Evolutionary conservation across 768 basidiomycete genomes (phyloP), one percentile per base, ranked within the genome.

Genomic region (Pulveroboletus sp.): DNA sequence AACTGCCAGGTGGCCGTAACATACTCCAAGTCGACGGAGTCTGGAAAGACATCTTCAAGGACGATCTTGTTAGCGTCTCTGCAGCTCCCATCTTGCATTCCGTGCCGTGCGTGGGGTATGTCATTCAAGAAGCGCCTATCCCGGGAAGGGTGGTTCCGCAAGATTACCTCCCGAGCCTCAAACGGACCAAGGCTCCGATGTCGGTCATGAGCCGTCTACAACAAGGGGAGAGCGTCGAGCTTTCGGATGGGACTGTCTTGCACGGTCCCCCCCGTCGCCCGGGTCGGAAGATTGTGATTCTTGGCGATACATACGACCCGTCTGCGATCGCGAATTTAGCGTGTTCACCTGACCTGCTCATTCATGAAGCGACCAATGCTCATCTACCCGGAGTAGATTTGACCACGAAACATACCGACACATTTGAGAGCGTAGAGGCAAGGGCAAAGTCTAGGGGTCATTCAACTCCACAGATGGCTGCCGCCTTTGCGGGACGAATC

Each of bases 341-440:
- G 17, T 64, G 68, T 62, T 80, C 80, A 45, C 79, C 85, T 26
- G 86, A 91, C 53, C 55, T 94, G 36, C 70, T 94, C 24, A 74
- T 95, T 26, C 93, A 96, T 60, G 93, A 96, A 68, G 87, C 89
- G 10, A 95, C 92, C 9, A 95, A 94, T 62, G 88, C 91, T 2
- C 81, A 86, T 69, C 69, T 96, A 4, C 84, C 82, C 2, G 78
- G 75, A 4, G 65, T 89, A 50, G 83, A 88, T 54, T 62, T 69
- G 6, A 64, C 70, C 23, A 85, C 83, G 13, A 87, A 86, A 63
- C 67, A 69, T 3, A 67, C 63, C 3, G 88, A 89, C 48, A 85
- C 82, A 7, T 76, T 76, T 51, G 76, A 80, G 58, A 75, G 60
- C 13, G 79, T 92, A 7, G 79, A 88, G 59, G 67, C 68, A 31